Conservation (phyloP, 148 eudicot species). For the Chenopodium berlandieri region DNA sequence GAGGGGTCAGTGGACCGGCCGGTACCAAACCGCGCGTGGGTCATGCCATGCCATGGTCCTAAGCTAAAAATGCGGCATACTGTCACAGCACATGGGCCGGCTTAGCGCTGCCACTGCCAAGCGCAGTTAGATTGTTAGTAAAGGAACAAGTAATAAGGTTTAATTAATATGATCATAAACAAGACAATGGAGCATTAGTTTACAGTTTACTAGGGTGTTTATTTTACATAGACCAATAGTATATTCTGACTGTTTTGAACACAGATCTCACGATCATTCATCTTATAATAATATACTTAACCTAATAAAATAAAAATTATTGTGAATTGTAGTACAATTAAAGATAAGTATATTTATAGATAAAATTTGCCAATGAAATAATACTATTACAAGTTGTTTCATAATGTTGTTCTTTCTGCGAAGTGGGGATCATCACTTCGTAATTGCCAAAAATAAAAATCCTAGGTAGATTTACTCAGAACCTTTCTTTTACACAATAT, state of each 20-base stretch:
- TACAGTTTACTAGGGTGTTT: too few species aligned
- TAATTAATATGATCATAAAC: background rate
- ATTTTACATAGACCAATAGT: too few species aligned
- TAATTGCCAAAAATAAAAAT: background rate
- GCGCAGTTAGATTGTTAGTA: background rate
- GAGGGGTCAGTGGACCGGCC: background rate
- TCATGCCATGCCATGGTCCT: background rate
- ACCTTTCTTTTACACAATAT: background rate
- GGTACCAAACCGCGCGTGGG: background rate
- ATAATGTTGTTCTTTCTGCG: background rate
- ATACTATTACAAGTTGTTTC: background rate
- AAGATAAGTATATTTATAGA: background rate
- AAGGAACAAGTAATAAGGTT: background rate
- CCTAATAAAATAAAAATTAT: too few species aligned
- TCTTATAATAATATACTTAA: too few species aligned
- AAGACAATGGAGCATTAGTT: background rate
- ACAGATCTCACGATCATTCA: too few species aligned
- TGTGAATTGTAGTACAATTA: background rate
- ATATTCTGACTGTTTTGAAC: background rate
- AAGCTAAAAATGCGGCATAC: background rate
- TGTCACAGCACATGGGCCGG: background rate
- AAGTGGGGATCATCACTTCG: background rate
- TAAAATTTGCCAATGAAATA: too few species aligned
- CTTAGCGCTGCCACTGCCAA: background rate
- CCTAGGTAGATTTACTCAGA: slow-evolving; percentile 6